phyloP scores from a whole-genome alignment of 2,329 filamentous ascomycete species.

The Nigrospora oryzae region DNA sequence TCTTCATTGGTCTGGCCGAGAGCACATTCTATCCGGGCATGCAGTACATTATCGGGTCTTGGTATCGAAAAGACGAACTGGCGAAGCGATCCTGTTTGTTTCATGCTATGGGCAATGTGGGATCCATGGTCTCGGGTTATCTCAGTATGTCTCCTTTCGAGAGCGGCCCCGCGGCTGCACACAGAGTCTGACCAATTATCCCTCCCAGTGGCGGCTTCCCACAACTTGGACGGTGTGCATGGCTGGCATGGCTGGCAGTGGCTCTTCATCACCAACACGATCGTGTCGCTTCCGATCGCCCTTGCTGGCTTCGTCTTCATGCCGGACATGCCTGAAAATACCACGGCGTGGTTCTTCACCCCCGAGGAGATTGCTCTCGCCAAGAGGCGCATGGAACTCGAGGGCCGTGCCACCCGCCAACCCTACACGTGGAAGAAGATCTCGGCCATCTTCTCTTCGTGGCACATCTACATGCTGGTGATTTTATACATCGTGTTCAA shows the following conservation, averaged over 20 bases:
- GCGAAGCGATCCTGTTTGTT: constrained; percentile 37
- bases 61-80: constrained; percentile 28
- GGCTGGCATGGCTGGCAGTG: constrained; percentile 47
- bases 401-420: constrained; percentile 32
- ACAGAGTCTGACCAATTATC: no score
- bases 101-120: constrained; percentile 19
- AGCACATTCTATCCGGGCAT: constrained; percentile 20
- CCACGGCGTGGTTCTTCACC: constrained; percentile 26
- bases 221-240: constrained; percentile 34
- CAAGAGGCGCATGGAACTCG: constrained; percentile 30
- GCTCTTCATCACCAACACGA: constrained; percentile 44
- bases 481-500: constrained; percentile 57
- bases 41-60: constrained; percentile 26
- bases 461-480: constrained; percentile 55
- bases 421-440: constrained; percentile 39
- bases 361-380: constrained; percentile 27
- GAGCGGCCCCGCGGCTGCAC: no score
- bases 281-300: constrained; percentile 44
- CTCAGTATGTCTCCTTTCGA: constrained; percentile 20
- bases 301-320: constrained; percentile 36
- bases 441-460: constrained; percentile 51
- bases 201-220: constrained; percentile 33
- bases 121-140: constrained; percentile 37
- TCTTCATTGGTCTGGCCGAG: constrained; percentile 24
- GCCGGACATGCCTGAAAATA: constrained; percentile 30